Percentiles rank a stretch among this genome's conserved stretches.
phyloP scores from a whole-genome alignment of 208 protist species.

The Tritrichomonas foetus region DNA sequence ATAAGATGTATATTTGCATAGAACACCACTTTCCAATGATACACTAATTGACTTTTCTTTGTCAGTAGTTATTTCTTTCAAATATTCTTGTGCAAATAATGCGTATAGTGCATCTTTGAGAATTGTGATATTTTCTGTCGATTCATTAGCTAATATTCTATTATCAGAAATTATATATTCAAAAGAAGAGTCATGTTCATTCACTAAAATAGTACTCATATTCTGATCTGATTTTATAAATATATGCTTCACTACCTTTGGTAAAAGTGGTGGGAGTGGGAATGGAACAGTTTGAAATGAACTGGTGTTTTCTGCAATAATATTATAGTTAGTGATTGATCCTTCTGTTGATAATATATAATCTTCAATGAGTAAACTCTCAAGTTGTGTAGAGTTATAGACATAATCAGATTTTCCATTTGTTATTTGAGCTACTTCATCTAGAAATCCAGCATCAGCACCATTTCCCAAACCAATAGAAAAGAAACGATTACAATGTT shows the following conservation, averaged over 20 bases:
- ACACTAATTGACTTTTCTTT: background rate
- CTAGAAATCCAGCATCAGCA: background rate
- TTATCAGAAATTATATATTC: too few species aligned
- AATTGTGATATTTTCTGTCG: background rate
- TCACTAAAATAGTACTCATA: background rate
- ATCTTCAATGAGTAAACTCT: background rate
- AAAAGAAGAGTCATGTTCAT: background rate
- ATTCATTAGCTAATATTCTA: too few species aligned
- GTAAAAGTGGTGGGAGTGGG: background rate
- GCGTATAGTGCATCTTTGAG: background rate
- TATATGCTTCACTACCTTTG: background rate
- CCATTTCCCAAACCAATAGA: background rate
- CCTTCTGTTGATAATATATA: background rate
- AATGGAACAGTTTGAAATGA: background rate
- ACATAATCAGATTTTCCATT: background rate
- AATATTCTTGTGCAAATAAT: background rate
- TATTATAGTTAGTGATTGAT: background rate
- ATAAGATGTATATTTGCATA: background rate
- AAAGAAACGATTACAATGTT: background rate
- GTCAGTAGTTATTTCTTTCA: background rate
- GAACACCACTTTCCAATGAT: background rate
- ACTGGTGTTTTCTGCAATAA: background rate
- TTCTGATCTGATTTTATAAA: background rate
- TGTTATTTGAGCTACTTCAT: background rate
- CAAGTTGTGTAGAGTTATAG: background rate